A percentile compares a stretch with the other conserved stretches of the same genome.
phyloP scores from a whole-genome alignment of 345 rosid species.

The Lumnitzera littorea region DNA sequence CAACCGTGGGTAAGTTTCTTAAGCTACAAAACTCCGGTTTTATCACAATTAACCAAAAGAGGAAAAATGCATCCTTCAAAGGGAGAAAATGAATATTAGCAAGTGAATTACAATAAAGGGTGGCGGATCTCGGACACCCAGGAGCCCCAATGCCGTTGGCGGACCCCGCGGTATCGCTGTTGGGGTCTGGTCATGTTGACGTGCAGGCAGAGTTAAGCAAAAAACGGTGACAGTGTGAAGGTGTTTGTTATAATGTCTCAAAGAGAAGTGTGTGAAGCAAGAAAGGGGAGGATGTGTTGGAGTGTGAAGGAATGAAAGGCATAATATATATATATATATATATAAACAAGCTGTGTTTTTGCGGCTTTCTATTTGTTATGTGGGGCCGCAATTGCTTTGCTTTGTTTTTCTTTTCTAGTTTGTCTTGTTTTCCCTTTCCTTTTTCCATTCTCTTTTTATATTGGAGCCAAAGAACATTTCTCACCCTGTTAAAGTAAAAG shows the following conservation, averaged over 20 bases:
- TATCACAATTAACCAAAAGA: too few species aligned
- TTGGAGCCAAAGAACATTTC: too few species aligned
- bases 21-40: not conserved
- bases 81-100: not conserved
- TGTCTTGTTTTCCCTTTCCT: not conserved
- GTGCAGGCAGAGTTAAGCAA: not conserved
- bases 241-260: slow-evolving; percentile 22
- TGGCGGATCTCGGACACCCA: slow-evolving; percentile 88
- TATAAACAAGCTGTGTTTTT: slow-evolving; percentile 8
- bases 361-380: slow-evolving; percentile 19
- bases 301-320: too few species aligned
- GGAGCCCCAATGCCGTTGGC: slow-evolving; percentile 80
- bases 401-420: not conserved
- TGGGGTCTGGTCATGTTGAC: slow-evolving; percentile 46
- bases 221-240: not conserved
- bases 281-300: slow-evolving; percentile 1
- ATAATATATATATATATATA: slow-evolving; percentile 13
- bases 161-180: slow-evolving; percentile 65
- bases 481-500: too few species aligned
- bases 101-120: slow-evolving; percentile 42
- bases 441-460: not conserved
- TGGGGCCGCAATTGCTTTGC: slow-evolving; percentile 13
- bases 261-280: slow-evolving; percentile 4
- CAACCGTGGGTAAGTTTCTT: not conserved
- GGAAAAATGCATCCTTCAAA: too few species aligned